Base-by-base conservation (phyloP, 2,329 filamentous ascomycete species). In the Onygenales sp. region DNA sequence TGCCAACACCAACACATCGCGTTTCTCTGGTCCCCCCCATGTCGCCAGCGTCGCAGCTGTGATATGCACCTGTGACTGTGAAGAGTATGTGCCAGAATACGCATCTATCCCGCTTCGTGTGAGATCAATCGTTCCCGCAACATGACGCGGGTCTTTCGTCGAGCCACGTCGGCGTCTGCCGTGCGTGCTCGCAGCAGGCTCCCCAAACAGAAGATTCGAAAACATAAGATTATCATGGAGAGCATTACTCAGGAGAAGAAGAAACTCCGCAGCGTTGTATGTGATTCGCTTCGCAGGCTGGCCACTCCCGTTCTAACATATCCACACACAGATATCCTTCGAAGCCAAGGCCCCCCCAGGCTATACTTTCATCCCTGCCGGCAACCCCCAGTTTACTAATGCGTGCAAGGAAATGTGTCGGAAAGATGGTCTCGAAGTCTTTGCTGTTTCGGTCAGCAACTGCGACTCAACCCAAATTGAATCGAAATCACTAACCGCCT, bases 331-430 rank as follows among this genome's bases (percentile, higher is more conserved):
- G 81, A 73, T 79, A 43, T 77, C 77, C 17, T 81, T 80, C 59
- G 72, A 76, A 55, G 68, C 72, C n/a, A 70, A 76, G 58, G 72
- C 81, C 21, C 81, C 80, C 8, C 66, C 67, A 47, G 81, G 80
- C n/a, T 84, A 83, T 63, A 79, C 75, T 0, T 84, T 82, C 60
- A 75, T 85, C 49, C 77, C 79, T 21, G 75, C 79, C 45, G 82
- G 82, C 27, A 79, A 81, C 56, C 79, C 80, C 2, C 75, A 78
- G 52, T 72, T 85, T 48, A 82, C 81, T 14, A 75, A 75, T 46
- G 75, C 75, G 53, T 80, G 79, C 67, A 84, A 83, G 65, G 80
- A 84, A 59, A 64, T 78, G 42, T 83, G 81, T 58, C 74, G 78
- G 50, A 74, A 76, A 60, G 73, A 75, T 59, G 75, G 76, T 32